Conservation (phyloP, 2,329 filamentous ascomycete species). For the Fusarium setosum region DNA sequence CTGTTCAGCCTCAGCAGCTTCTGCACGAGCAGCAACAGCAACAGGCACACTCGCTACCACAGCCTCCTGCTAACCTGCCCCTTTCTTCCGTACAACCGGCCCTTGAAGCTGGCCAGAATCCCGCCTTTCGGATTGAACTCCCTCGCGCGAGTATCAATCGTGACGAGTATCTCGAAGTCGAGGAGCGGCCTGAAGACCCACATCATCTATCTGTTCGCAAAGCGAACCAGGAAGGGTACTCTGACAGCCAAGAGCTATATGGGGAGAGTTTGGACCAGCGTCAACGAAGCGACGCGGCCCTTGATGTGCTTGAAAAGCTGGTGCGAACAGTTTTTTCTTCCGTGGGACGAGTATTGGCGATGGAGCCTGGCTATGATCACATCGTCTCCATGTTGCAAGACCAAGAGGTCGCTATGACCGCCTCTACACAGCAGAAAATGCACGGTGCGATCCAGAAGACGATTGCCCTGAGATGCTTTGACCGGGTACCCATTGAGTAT, state of each 20-base stretch:
- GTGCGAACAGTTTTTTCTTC: slow-evolving; percentile 80
- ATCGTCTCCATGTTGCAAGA: slow-evolving; percentile 66
- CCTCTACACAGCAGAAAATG: slow-evolving; percentile 74
- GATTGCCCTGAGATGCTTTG: slow-evolving; percentile 74
- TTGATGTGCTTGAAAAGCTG: slow-evolving; percentile 76
- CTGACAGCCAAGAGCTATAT: slow-evolving; percentile 67
- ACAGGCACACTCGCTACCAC: slow-evolving; percentile 17
- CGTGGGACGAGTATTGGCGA: slow-evolving; percentile 73
- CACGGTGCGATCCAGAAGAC: slow-evolving; percentile 81
- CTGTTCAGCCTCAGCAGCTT: slow-evolving; percentile 20
- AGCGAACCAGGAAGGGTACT: slow-evolving; percentile 60
- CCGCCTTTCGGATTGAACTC: slow-evolving; percentile 61
- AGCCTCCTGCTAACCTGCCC: slow-evolving; percentile 7
- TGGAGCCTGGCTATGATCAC: slow-evolving; percentile 66
- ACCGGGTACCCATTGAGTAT: slow-evolving; percentile 78
- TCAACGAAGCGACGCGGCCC: slow-evolving; percentile 80
- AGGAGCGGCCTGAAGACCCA: slow-evolving; percentile 59
- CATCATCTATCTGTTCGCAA: slow-evolving; percentile 64
- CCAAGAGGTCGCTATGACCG: slow-evolving; percentile 74
- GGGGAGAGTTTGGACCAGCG: slow-evolving; percentile 80
- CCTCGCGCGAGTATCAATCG: slow-evolving; percentile 57
- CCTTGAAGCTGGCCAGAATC: slow-evolving; percentile 28
- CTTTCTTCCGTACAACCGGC: slow-evolving; percentile 4
- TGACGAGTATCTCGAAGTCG: slow-evolving; percentile 63
- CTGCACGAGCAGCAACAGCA: slow-evolving; percentile 12